Conservation (phyloP, 1,284 basidiomycete species). For the Xerocomus nothofagi region DNA sequence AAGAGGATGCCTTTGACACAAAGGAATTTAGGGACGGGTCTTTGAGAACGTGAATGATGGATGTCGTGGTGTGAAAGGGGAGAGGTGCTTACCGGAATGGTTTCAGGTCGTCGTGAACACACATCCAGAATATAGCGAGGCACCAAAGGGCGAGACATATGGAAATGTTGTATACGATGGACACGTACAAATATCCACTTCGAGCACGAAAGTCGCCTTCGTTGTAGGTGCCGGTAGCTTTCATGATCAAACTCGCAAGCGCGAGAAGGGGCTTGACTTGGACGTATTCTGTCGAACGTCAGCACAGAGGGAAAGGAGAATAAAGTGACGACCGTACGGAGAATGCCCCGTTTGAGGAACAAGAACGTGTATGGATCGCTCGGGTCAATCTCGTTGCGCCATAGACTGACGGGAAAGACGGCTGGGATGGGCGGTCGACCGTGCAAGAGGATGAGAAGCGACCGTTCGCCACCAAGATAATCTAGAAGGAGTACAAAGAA, state of each 20-base stretch:
- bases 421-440: conserved; percentile 87
- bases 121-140: conserved; percentile 93
- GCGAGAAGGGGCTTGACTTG: conserved; percentile 95
- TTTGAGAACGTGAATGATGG: conserved; percentile 26
- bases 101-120: conserved; percentile 81
- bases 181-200: conserved; percentile 93
- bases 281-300: conserved; percentile 77
- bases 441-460: conserved; percentile 87
- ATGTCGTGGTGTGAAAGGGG: background rate
- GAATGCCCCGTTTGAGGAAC: conserved; percentile 90
- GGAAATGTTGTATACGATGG: conserved; percentile 76
- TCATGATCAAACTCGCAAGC: conserved; percentile 81
- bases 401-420: conserved; percentile 81
- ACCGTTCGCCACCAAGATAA: conserved; percentile 92
- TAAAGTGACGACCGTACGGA: conserved; percentile 61
- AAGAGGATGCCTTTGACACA: conserved; percentile 98
- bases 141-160: conserved; percentile 82
- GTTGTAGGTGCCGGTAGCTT: conserved; percentile 84
- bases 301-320: background rate
- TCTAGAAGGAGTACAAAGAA: conserved; percentile 82
- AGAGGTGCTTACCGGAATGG: conserved; percentile 69
- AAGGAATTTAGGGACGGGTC: conserved; percentile 90
- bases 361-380: conserved; percentile 95
- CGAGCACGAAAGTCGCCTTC: conserved; percentile 84
- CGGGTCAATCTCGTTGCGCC: conserved; percentile 79